Evolutionary conservation across 495 filamentous ascomycete genomes (phyloP).

Genomic region (Xylaria intraflava): DNA sequence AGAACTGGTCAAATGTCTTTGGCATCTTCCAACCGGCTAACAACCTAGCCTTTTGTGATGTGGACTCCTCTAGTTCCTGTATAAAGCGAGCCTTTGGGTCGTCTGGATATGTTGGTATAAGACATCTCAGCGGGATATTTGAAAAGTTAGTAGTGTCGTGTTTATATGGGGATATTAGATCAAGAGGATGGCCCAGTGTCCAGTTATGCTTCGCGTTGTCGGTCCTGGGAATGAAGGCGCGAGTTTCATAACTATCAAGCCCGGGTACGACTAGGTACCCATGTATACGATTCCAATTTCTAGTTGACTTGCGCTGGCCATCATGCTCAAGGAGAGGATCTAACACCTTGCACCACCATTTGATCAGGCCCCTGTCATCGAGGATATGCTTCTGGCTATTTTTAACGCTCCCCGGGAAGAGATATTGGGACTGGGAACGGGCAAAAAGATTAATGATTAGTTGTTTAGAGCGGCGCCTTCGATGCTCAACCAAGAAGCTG

Average conservation of each 20-base stretch:
- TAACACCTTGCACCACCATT: slow-evolving; percentile 89
- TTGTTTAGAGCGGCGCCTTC: slow-evolving; percentile 59
- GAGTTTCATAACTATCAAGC: slow-evolving; percentile 67
- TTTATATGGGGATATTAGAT: slow-evolving; percentile 56
- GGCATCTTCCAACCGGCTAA: slow-evolving; percentile 69
- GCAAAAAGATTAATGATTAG: slow-evolving; percentile 88
- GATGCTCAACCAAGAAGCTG: slow-evolving; percentile 59
- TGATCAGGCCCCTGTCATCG: slow-evolving; percentile 79
- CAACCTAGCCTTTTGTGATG: slow-evolving; percentile 46
- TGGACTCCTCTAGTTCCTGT: slow-evolving; percentile 78
- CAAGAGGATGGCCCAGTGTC: slow-evolving; percentile 50
- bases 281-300: slow-evolving; percentile 37
- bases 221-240: slow-evolving; percentile 49
- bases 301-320: slow-evolving; percentile 16
- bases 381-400: slow-evolving; percentile 87
- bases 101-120: slow-evolving; percentile 89
- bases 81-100: slow-evolving; percentile 93
- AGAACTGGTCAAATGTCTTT: slow-evolving; percentile 79
- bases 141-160: slow-evolving; percentile 45
- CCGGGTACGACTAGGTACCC: slow-evolving; percentile 87
- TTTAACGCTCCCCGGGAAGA: slow-evolving; percentile 86
- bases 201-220: slow-evolving; percentile 41
- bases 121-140: slow-evolving; percentile 64
- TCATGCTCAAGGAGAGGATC: slow-evolving; percentile 61
- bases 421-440: slow-evolving; percentile 83